Conservation (phyloP, 306 rosid genomes). For the Echinosophora koreensis region DNA sequence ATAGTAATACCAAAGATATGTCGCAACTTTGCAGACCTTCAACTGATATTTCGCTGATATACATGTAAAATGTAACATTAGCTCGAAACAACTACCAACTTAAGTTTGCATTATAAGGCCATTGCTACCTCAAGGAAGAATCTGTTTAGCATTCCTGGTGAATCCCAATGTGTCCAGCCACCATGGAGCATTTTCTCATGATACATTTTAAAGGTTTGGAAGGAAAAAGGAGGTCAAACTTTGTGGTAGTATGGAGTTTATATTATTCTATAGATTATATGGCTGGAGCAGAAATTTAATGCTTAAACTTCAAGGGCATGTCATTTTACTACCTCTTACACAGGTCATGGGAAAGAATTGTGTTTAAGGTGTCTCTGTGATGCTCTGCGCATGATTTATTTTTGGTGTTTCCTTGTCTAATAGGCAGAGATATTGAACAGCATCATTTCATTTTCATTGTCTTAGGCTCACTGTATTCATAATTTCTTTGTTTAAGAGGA, state of each 20-base stretch:
- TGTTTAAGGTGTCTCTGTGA: neutral
- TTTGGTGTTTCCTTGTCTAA: constrained; percentile 11
- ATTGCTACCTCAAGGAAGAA: neutral
- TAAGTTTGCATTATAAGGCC: neutral
- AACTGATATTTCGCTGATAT: neutral
- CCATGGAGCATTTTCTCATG: neutral
- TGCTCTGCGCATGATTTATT: neutral
- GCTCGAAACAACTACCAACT: neutral
- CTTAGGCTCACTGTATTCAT: neutral
- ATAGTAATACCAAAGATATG: neutral
- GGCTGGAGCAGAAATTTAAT: neutral
- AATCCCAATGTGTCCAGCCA: neutral
- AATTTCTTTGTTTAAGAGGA: neutral
- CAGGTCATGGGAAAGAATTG: neutral
- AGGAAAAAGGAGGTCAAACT: neutral
- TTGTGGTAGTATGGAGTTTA: neutral
- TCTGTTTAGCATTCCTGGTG: neutral
- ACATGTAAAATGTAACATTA: neutral
- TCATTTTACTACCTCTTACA: neutral
- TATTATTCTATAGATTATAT: neutral
- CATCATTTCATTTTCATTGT: neutral
- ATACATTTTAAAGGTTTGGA: neutral
- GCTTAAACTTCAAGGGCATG: neutral
- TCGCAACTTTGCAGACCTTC: neutral
- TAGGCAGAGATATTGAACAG: constrained; percentile 6